These are phyloP conservation scores for Staphylotrichum longicolle DNA, from an alignment of 495 filamentous ascomycete genomes.

Conservation along the genomic window DNA sequence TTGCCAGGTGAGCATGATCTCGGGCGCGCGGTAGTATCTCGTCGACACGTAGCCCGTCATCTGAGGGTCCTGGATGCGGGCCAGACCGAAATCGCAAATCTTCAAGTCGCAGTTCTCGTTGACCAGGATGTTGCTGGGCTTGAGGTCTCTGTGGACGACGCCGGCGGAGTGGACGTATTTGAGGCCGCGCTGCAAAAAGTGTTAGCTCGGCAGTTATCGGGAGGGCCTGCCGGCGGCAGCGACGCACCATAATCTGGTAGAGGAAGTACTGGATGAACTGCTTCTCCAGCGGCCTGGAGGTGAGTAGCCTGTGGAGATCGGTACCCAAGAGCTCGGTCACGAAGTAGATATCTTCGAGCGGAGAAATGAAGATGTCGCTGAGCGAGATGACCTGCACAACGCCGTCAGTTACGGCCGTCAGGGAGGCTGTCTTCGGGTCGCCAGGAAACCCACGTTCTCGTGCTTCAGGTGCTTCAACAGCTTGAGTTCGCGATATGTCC, in stretches of 20 bases:
- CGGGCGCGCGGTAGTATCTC: conserved; percentile 95
- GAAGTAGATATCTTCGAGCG: conserved; percentile 98
- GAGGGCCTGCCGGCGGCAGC: not conserved
- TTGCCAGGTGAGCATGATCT: conserved; percentile 99
- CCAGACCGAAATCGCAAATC: conserved; percentile 98
- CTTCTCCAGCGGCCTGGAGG: conserved; percentile 93
- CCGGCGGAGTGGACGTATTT: conserved; percentile 99
- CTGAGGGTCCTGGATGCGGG: conserved; percentile 98
- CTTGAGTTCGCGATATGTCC: conserved; percentile 97
- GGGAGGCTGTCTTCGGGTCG: not conserved
- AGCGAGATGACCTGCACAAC: conserved; percentile 68
- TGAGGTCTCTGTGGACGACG: conserved; percentile 95
- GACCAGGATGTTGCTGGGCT: conserved; percentile 97
- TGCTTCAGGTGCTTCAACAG: conserved; percentile 93
- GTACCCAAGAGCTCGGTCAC: conserved; percentile 97
- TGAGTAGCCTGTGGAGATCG: conserved; percentile 91
- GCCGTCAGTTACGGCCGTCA: conserved; percentile 19
- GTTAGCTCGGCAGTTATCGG: conserved; percentile 32
- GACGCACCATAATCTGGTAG: conserved; percentile 90
- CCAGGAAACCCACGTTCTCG: conserved; percentile 71
- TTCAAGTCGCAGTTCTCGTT: conserved; percentile 99
- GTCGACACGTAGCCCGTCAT: conserved; percentile 99
- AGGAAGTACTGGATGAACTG: conserved; percentile 99
- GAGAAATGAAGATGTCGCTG: conserved; percentile 99
- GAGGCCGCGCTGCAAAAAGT: conserved; percentile 69